These are phyloP conservation scores for Kwoniella shandongensis DNA, from an alignment of 768 basidiomycete genomes.

Conservation along the genomic window DNA sequence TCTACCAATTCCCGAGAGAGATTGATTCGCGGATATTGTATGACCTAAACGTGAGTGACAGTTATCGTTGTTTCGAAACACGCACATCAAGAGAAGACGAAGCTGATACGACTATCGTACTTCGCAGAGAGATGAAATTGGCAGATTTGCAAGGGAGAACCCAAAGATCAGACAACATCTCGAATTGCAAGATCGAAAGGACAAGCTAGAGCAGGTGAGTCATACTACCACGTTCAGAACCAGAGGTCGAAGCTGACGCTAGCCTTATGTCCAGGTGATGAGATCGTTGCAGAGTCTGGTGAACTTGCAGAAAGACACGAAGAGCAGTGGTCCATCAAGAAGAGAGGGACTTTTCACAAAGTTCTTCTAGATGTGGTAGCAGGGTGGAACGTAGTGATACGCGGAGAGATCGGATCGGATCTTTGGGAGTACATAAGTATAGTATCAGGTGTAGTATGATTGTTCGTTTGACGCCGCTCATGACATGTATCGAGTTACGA, in stretches of 20 bases:
- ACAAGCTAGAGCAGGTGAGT: conserved; percentile 87
- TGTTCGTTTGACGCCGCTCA: conserved; percentile 2
- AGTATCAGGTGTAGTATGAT: no score
- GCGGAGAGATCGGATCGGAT: no score
- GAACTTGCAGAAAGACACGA: conserved; percentile 78
- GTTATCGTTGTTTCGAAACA: background rate
- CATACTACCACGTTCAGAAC: no score
- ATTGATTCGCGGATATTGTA: conserved; percentile 92
- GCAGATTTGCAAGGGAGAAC: conserved; percentile 92
- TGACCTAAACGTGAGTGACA: conserved; percentile 67
- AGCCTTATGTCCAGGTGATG: conserved; percentile 66
- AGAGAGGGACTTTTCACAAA: conserved; percentile 50
- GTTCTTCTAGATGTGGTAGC: conserved; percentile 39
- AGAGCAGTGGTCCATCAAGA: conserved; percentile 40
- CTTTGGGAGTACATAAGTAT: background rate
- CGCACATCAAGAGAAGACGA: background rate
- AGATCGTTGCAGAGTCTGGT: conserved; percentile 90
- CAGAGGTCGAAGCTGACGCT: background rate
- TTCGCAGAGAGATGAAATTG: conserved; percentile 68
- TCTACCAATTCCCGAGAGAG: conserved; percentile 98
- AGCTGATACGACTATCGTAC: background rate
- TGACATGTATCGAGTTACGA: background rate
- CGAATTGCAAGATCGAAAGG: conserved; percentile 92
- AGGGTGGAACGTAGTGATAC: background rate
- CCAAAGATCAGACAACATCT: conserved; percentile 81